Base-by-base conservation (phyloP, 495 filamentous ascomycete genomes). In the Talaromyces thailandensis region DNA sequence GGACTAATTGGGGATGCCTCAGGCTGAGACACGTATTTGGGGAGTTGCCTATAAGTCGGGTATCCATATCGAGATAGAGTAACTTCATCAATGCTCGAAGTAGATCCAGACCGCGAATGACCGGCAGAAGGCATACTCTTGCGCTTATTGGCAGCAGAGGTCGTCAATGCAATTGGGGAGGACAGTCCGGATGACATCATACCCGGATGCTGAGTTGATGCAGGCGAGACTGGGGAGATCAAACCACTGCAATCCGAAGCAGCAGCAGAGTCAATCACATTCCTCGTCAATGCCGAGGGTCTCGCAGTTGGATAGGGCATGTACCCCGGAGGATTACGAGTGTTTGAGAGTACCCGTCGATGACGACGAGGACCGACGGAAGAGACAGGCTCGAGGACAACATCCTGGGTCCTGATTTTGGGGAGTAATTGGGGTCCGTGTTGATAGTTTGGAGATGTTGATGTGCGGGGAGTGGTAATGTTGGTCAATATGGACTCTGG, bases 401-500 rank as follows among this genome's bases (percentile, higher is more conserved):
- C 87, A 76, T 96, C 92, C 72, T 95, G 91, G 63, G 84, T 83
- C 55, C 92, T 83, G 74, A 96, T 91, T 79, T 90, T 93, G 62
- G 93, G 93, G 28, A 97, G 80, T 58, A 97, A 81, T 28, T 89
- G 77, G 35, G 91, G 91, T 12, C 91, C 92, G 78, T 89, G 84
- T 37, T 92, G 87, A 59, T 79, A 71, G 25, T 87, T 81, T 66
- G 92, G 84, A 60, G 92, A 92, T 26, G 88, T 90, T 62, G 83
- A 78, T 40, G 76, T 75, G 51, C 79, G 79, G 21, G 92, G 91
- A 35, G 88, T 93, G 57, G 89, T 93, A 61, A 82, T 76, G 62
- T 81, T 77, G 25, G 90, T 93, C 75, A 83, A 79, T 55, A 86
- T 84, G 65, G 88, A 90, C 73, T 87, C 89, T 61, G 91, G 89